phyloP scores from a whole-genome alignment of 192 early-diverging fungal species.

The Jimgerdemannia flammicorona region DNA sequence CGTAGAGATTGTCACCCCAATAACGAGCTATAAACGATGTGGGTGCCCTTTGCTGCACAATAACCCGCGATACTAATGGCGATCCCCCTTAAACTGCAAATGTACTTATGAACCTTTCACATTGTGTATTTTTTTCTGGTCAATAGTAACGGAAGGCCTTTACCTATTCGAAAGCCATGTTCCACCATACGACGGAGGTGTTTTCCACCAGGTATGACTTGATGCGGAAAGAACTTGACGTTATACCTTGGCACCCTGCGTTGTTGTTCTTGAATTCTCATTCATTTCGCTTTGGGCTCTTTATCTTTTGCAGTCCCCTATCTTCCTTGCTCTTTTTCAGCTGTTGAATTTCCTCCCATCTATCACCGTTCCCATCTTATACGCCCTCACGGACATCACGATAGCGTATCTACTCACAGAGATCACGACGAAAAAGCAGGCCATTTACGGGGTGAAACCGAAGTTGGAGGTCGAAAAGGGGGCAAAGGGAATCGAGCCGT shows the following conservation, averaged over 20 bases:
- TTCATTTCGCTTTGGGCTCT: background rate
- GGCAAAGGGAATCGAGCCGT: constrained; percentile 6
- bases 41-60: constrained; percentile 10
- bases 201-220: constrained; percentile 77
- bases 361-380: constrained; percentile 47
- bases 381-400: constrained; percentile 58
- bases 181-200: constrained; percentile 83
- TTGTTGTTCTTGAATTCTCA: background rate
- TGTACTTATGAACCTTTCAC: no score
- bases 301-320: constrained; percentile 49
- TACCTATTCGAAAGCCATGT: constrained; percentile 70
- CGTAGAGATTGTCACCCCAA: constrained; percentile 82
- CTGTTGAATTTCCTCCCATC: constrained; percentile 51
- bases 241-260: background rate
- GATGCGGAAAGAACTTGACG: no score
- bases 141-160: constrained; percentile 79
- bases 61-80: background rate
- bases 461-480: constrained; percentile 17
- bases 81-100: background rate
- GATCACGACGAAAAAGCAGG: constrained; percentile 49
- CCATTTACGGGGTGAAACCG: constrained; percentile 17
- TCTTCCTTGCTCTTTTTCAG: constrained; percentile 72
- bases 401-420: constrained; percentile 55
- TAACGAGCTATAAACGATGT: constrained; percentile 85
- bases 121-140: background rate